Evolutionary conservation across 2,329 filamentous ascomycete species (phyloP).

Genomic region (Calonectria hawksworthii): DNA sequence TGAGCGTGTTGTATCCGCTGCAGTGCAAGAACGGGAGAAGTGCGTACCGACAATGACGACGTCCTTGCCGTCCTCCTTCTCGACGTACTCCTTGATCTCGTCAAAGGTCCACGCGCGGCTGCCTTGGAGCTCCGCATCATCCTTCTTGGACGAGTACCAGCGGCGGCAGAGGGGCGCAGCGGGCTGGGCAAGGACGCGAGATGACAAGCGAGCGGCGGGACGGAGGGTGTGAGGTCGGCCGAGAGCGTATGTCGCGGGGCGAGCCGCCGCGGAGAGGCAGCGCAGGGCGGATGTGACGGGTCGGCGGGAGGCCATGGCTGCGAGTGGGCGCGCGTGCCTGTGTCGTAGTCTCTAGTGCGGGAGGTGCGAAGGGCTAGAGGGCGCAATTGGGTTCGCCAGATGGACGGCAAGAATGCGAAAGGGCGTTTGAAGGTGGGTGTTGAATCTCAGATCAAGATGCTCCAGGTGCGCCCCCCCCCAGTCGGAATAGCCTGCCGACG

Average conservation of each 20-base stretch:
- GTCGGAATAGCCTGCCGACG: not conserved
- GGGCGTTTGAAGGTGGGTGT: not conserved
- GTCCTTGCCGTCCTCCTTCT: constrained; percentile 40
- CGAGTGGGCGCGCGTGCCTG: not conserved
- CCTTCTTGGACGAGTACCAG: constrained; percentile 34
- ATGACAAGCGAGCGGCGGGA: not conserved
- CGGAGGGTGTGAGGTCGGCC: not conserved
- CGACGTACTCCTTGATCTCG: constrained; percentile 59
- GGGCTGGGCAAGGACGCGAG: constrained; percentile 10
- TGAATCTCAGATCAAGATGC: not conserved
- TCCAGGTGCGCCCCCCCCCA: not conserved
- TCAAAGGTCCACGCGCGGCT: constrained; percentile 64
- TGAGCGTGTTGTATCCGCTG: not conserved
- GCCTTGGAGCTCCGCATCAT: constrained; percentile 12
- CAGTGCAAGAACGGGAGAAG: not conserved
- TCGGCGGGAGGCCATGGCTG: constrained; percentile 39
- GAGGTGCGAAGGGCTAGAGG: not conserved
- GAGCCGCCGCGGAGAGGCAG: constrained; percentile 25
- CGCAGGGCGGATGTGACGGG: constrained; percentile 34
- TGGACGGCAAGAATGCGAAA: not conserved
- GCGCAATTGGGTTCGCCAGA: not conserved
- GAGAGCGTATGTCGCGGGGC: constrained; percentile 24
- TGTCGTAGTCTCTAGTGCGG: not conserved
- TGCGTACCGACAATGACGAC: constrained; percentile 63
- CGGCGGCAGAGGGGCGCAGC: constrained; percentile 20